Conservation (phyloP, 2,329 filamentous ascomycete species). For the Aspergillus glaucus region DNA sequence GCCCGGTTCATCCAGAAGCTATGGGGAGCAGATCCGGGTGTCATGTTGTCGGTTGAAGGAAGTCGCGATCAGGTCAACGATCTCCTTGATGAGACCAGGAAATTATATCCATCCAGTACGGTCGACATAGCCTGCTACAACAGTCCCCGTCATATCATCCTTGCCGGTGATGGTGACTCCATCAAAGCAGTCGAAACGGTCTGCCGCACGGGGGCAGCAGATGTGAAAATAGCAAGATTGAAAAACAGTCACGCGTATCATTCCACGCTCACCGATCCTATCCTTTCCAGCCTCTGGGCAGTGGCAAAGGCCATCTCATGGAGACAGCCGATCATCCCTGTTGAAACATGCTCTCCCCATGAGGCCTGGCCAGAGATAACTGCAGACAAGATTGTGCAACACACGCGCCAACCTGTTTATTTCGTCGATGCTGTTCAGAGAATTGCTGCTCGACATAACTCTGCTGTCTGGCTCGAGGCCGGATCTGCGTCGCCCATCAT, state of each 20-base stretch:
- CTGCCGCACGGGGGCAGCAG: conserved; percentile 6
- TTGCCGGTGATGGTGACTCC: conserved; percentile 12
- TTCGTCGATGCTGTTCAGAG: conserved; percentile 35
- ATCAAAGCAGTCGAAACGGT: conserved; percentile 9
- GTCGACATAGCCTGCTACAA: conserved; percentile 24
- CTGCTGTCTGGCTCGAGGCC: conserved; percentile 32
- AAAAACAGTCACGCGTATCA: conserved; percentile 47
- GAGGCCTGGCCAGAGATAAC: conserved; percentile 1
- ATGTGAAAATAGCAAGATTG: conserved; percentile 28
- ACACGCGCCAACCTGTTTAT: conserved; percentile 41
- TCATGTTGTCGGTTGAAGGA: conserved; percentile 30
- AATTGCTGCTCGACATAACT: conserved; percentile 17
- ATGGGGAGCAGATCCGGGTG: conserved; percentile 28
- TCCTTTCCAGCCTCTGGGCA: conserved; percentile 22
- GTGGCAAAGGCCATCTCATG: conserved; percentile 25
- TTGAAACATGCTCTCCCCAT: conserved; percentile 10
- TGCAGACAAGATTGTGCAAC: conserved; percentile 19
- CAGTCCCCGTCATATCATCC: conserved; percentile 12
- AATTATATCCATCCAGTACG: background rate
- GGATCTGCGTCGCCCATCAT: conserved; percentile 25
- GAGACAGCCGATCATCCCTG: conserved; percentile 23
- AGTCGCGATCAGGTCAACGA: conserved; percentile 9
- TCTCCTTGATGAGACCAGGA: background rate
- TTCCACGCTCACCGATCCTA: conserved; percentile 34
- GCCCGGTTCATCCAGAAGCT: conserved; percentile 24